Evolutionary conservation across 1,139 yeast genomes (phyloP).

Genomic region (Trichomonascaceae sp.): DNA sequence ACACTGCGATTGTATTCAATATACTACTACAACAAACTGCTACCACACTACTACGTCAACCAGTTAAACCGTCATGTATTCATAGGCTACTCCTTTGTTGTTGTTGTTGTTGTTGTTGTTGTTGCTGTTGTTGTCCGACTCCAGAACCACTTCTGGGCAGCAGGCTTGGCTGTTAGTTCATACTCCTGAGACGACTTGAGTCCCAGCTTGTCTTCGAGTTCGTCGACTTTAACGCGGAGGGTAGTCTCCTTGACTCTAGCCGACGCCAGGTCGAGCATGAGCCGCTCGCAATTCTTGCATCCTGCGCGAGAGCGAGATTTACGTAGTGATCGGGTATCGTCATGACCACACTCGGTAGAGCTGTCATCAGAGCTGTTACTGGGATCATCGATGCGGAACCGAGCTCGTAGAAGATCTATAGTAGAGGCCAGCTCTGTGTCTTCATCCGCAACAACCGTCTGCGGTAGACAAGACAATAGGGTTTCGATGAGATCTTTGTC

Average conservation of each 20-base stretch:
- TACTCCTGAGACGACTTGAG: too few relatives aligned
- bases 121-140: too few relatives aligned
- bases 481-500: conserved; percentile 7
- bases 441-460: conserved; percentile 1
- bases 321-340: too few relatives aligned
- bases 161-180: too few relatives aligned
- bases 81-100: too few relatives aligned
- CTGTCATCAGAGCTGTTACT: neutral
- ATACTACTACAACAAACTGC: too few relatives aligned
- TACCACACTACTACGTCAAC: too few relatives aligned
- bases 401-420: conserved; percentile 5
- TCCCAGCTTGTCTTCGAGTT: conserved; percentile 15
- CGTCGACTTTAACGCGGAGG: conserved; percentile 23
- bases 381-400: conserved; percentile 4
- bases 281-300: conserved; percentile 19
- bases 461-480: conserved; percentile 5
- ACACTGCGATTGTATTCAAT: too few relatives aligned
- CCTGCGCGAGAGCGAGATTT: too few relatives aligned
- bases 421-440: conserved; percentile 2
- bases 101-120: too few relatives aligned
- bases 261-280: conserved; percentile 21
- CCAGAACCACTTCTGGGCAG: too few relatives aligned
- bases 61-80: too few relatives aligned
- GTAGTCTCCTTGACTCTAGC: conserved; percentile 21
- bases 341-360: neutral